Percentiles rank a stretch among this genome's conserved stretches.
Conservation (phyloP, 2,329 filamentous ascomycete species). For the Triangularia verruculosa region DNA sequence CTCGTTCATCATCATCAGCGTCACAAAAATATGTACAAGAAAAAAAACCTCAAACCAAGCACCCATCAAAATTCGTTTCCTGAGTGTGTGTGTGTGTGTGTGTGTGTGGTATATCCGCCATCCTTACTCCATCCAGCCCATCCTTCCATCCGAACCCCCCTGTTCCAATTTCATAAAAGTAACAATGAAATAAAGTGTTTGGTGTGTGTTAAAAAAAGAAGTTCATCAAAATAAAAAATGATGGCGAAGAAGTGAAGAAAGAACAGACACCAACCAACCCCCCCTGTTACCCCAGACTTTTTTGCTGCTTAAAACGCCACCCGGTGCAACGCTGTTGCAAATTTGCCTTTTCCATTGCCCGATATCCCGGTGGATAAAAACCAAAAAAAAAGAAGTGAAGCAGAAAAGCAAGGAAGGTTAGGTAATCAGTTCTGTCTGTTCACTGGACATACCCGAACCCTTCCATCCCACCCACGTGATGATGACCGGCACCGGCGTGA, state of each 20-base stretch:
- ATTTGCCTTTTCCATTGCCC: neutral
- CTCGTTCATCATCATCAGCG: neutral
- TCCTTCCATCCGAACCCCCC: constrained; percentile 7
- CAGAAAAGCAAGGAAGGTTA: neutral
- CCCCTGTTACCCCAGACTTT: constrained; percentile 1
- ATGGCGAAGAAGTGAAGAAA: neutral
- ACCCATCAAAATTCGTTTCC: neutral
- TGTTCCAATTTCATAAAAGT: neutral
- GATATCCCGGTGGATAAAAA: neutral
- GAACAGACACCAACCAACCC: too few species aligned
- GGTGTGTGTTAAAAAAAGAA: neutral
- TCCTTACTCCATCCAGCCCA: constrained; percentile 1
- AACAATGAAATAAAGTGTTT: neutral
- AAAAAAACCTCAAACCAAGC: neutral
- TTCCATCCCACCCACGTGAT: constrained; percentile 35
- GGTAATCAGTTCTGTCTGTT: constrained; percentile 17
- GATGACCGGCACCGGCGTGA: constrained; percentile 23
- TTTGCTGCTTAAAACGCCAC: neutral
- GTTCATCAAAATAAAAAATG: neutral
- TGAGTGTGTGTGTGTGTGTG: too few species aligned
- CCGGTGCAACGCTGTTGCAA: neutral
- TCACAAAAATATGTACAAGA: neutral
- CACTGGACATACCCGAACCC: constrained; percentile 44
- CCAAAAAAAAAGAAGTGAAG: neutral
- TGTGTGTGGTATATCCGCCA: constrained; percentile 15